These are phyloP conservation scores for Gilbertella persicaria DNA, from an alignment of 371 early-diverging fungal genomes.

Conservation along the genomic window DNA sequence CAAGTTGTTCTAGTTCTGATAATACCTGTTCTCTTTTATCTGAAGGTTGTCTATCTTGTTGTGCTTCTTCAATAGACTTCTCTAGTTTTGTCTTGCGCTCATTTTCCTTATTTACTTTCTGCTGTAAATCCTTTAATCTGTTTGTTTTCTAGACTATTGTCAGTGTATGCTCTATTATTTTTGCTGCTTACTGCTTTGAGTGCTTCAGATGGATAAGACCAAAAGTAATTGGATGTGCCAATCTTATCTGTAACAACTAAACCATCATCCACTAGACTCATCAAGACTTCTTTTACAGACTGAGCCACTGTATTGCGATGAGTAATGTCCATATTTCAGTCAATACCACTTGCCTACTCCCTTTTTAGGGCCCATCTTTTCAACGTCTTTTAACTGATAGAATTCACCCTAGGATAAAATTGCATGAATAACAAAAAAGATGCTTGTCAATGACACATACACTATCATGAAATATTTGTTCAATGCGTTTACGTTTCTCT, in stretches of 20 bases:
- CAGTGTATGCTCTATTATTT: too few relatives aligned
- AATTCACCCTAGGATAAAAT: conserved; percentile 54
- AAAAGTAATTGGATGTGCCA: conserved; percentile 90
- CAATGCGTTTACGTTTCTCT: conserved; percentile 80
- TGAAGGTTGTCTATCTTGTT: conserved; percentile 34
- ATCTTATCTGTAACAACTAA: conserved; percentile 90
- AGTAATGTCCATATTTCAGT: neutral
- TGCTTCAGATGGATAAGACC: conserved; percentile 88
- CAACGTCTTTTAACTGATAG: conserved; percentile 88
- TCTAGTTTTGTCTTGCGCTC: conserved; percentile 1
- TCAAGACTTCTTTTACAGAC: conserved; percentile 90
- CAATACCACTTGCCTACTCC: conserved; percentile 78
- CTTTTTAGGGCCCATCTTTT: conserved; percentile 88
- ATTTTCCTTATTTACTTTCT: neutral
- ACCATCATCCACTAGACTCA: conserved; percentile 88
- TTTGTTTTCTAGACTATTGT: conserved; percentile 15
- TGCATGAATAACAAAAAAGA: too few relatives aligned
- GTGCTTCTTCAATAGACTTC: conserved; percentile 40
- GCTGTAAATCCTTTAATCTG: neutral
- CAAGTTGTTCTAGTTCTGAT: conserved; percentile 45
- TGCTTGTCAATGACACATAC: conserved; percentile 46
- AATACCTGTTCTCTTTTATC: conserved; percentile 43
- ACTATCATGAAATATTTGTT: conserved; percentile 80
- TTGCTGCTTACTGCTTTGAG: conserved; percentile 57
- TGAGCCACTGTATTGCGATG: conserved; percentile 58